Evolutionary conservation across 306 rosid species (phyloP).

Genomic region (Pachyrhizus erosus): DNA sequence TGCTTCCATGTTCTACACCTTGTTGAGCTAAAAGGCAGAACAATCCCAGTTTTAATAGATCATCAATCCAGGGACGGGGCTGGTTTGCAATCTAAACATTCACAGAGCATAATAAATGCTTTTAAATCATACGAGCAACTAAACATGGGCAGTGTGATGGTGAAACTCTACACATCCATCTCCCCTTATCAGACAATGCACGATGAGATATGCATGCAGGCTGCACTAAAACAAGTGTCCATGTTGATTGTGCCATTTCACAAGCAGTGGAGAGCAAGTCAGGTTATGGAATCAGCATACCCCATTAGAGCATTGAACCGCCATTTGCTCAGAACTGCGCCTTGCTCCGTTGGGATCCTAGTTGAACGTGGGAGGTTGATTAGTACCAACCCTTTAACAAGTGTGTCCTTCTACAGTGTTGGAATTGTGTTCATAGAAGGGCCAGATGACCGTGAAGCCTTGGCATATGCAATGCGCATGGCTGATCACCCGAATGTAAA

Average conservation of each 20-base stretch:
- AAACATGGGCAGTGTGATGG: conserved; percentile 16
- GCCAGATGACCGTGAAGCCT: conserved; percentile 71
- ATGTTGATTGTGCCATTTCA: conserved; percentile 70
- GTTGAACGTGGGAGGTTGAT: conserved; percentile 48
- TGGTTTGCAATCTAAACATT: not conserved
- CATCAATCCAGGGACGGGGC: conserved; percentile 22
- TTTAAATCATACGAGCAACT: conserved; percentile 50
- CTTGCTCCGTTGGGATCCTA: conserved; percentile 47
- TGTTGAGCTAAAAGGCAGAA: conserved; percentile 52
- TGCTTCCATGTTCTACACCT: conserved; percentile 62
- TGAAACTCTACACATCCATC: conserved; percentile 54
- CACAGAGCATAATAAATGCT: conserved; percentile 53
- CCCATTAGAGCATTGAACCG: conserved; percentile 55
- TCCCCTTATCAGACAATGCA: conserved; percentile 73
- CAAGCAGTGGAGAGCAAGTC: conserved; percentile 21
- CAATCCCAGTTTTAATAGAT: conserved; percentile 53
- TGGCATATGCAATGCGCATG: conserved; percentile 58
- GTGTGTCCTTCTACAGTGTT: conserved; percentile 33
- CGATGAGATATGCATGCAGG: conserved; percentile 61
- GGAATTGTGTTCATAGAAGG: conserved; percentile 63
- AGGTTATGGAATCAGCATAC: not conserved
- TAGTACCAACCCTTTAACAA: not conserved
- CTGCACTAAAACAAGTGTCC: conserved; percentile 46
- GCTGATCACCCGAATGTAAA: conserved; percentile 42
- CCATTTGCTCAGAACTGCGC: conserved; percentile 44